Percentiles rank a stretch among this genome's conserved stretches.
These are phyloP conservation scores for Rhizomucor miehei DNA, from an alignment of 371 early-diverging fungal genomes.

Conservation along the genomic window DNA sequence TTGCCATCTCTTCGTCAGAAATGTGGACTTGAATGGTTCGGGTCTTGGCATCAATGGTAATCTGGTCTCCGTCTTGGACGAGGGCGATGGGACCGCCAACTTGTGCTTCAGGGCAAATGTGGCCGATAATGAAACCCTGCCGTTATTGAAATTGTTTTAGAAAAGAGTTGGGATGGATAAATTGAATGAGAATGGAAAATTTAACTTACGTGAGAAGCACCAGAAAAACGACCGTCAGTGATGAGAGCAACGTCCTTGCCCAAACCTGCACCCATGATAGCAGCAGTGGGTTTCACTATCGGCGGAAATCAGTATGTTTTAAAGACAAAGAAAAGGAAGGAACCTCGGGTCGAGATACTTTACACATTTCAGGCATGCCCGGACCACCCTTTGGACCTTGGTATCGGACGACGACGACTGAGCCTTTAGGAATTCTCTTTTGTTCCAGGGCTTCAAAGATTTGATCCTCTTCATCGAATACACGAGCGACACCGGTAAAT, in stretches of 20 bases:
- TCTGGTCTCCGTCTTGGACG: slow-evolving; percentile 79
- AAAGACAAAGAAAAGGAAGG: not conserved
- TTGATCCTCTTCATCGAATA: slow-evolving; percentile 88
- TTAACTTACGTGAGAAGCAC: slow-evolving; percentile 86
- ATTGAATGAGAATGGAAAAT: too few species aligned
- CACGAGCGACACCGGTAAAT: slow-evolving; percentile 85
- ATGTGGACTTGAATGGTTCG: slow-evolving; percentile 69
- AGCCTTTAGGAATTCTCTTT: slow-evolving; percentile 67
- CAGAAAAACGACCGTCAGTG: slow-evolving; percentile 97
- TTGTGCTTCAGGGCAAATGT: slow-evolving; percentile 96
- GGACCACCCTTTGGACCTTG: slow-evolving; percentile 91
- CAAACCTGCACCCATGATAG: slow-evolving; percentile 96
- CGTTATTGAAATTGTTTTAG: slow-evolving; percentile 5
- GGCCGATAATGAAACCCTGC: slow-evolving; percentile 94
- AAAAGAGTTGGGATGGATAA: too few species aligned
- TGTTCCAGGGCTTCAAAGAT: slow-evolving; percentile 85
- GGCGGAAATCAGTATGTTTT: slow-evolving; percentile 2
- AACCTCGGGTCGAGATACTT: slow-evolving; percentile 9
- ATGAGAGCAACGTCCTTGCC: slow-evolving; percentile 93
- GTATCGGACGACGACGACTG: slow-evolving; percentile 78
- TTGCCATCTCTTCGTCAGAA: slow-evolving; percentile 68
- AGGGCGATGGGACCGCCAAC: slow-evolving; percentile 94
- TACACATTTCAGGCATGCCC: slow-evolving; percentile 86
- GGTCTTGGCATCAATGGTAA: slow-evolving; percentile 82
- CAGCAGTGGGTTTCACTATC: slow-evolving; percentile 83